Base-by-base conservation (phyloP, 768 basidiomycete species). In the Boletus pseudopeckii region DNA sequence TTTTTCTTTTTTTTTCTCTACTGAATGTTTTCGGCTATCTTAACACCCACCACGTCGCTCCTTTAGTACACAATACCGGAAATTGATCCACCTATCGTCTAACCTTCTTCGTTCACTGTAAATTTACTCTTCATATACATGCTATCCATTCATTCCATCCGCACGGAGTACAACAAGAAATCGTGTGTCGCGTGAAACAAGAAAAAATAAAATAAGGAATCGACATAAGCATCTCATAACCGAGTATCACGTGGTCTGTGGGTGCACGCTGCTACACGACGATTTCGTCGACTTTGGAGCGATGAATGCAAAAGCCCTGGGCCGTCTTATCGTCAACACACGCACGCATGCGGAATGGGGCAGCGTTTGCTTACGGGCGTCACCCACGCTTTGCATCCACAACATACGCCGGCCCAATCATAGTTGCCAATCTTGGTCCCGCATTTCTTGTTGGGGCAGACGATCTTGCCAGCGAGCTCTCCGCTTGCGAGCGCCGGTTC, bases 331-430 rank as follows among this genome's bases (percentile, higher is more conserved):
- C 20, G 20, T 55, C 53, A 55, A 7, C 57, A 11, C 34, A 22
- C 38, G 17, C 5, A 20, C 9, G 15, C 11, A 24, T 11, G 30
- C 30, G 41, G 4, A 15, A n/a, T 17, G 17, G 5, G 7, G 3
- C 2, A 18, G 15, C 5, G 24, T 15, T 2, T 5, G 7, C 60
- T 24, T 45, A 94, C 93, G 41, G 94, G 94, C 9, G 85, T 86
- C 26, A 96, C 90, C 94, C 94, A 98, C 64, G 85, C 83, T 62
- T 86, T 89, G 65, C 94, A 98, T 22, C 90, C 88, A 66, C 94
- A 96, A 63, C 86, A 82, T 28, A 91, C 84, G 0, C 96, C 96
- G 5, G 94, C 92, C 97, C 97, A 99, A 67, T 97, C 94, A 62
- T 86, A 98, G 68, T 91, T 97, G 3, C 97, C 97, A 17, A 99